phyloP scores from a whole-genome alignment of 2,329 filamentous ascomycete genomes.

The Cladorrhinum sp. region DNA sequence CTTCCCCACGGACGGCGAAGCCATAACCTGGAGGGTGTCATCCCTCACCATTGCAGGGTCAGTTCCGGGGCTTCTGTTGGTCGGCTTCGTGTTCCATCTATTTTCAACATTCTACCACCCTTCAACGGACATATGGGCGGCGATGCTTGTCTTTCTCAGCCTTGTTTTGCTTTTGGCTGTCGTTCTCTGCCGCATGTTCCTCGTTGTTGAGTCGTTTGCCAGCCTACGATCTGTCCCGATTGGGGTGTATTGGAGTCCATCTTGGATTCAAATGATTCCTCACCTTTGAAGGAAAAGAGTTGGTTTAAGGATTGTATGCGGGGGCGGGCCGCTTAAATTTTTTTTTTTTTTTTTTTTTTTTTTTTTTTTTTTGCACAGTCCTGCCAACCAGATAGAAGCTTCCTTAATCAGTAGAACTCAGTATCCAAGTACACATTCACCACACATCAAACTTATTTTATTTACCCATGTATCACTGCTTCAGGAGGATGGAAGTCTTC shows the following conservation, averaged over 20 bases:
- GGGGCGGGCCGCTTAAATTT: no score
- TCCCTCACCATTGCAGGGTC: neutral
- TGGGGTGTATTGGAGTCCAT: constrained; percentile 7
- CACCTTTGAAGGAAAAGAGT: constrained; percentile 1
- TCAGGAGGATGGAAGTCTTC: no score
- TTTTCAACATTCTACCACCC: neutral
- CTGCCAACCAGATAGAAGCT: no score
- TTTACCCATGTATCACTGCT: no score
- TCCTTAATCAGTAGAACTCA: no score
- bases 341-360: no score
- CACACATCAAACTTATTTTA: no score
- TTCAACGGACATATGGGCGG: neutral
- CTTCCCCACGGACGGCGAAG: neutral
- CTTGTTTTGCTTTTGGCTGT: neutral
- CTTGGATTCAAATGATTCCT: constrained; percentile 8
- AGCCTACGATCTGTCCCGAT: constrained; percentile 4
- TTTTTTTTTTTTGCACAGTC: no score
- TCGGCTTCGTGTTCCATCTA: neutral
- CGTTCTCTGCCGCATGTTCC: neutral
- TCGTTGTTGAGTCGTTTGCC: constrained; percentile 11
- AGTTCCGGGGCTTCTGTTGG: neutral
- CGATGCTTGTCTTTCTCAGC: neutral
- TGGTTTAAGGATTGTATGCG: no score
- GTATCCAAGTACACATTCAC: no score
- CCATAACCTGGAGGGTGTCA: neutral